Evolutionary conservation across 2,329 filamentous ascomycete species (phyloP).

Genomic region (Bipolaris oryzae): DNA sequence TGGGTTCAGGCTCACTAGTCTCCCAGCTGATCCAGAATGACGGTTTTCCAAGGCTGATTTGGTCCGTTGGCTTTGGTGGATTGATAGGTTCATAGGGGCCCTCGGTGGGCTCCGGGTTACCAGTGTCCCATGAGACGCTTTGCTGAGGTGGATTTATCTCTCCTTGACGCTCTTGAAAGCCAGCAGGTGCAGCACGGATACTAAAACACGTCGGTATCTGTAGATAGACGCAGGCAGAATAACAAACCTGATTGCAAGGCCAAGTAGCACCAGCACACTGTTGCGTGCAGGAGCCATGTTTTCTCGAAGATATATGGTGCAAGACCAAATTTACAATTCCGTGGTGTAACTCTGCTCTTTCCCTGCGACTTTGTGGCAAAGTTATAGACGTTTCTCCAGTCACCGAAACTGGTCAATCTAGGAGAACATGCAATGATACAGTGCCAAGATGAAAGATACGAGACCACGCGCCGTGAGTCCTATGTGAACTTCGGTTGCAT

Average conservation of each 20-base stretch:
- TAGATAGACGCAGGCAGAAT: neutral
- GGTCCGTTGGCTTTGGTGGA: constrained; percentile 14
- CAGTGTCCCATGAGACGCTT: constrained; percentile 26
- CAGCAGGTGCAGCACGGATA: constrained; percentile 29
- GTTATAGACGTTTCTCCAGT: constrained; percentile 35
- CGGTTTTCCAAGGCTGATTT: constrained; percentile 12
- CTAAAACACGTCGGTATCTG: constrained; percentile 17
- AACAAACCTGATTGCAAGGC: constrained; percentile 33
- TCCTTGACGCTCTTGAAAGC: constrained; percentile 24
- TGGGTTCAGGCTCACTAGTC: constrained; percentile 6
- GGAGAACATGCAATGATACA: constrained; percentile 26
- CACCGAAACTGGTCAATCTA: constrained; percentile 21
- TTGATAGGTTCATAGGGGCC: constrained; percentile 16
- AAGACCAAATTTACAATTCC: constrained; percentile 7
- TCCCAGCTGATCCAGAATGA: constrained; percentile 13
- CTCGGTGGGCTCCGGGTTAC: constrained; percentile 17
- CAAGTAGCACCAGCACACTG: constrained; percentile 34
- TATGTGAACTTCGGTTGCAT: constrained; percentile 26
- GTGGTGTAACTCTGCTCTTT: constrained; percentile 12
- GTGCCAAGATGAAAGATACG: constrained; percentile 46
- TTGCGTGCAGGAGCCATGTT: constrained; percentile 35
- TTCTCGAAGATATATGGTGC: neutral
- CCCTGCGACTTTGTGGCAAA: constrained; percentile 13
- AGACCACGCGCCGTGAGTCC: constrained; percentile 21
- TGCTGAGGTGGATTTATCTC: constrained; percentile 23